Base-by-base conservation (phyloP, 129 eudicot genomes). In the Helichrysum umbraculigerum region DNA sequence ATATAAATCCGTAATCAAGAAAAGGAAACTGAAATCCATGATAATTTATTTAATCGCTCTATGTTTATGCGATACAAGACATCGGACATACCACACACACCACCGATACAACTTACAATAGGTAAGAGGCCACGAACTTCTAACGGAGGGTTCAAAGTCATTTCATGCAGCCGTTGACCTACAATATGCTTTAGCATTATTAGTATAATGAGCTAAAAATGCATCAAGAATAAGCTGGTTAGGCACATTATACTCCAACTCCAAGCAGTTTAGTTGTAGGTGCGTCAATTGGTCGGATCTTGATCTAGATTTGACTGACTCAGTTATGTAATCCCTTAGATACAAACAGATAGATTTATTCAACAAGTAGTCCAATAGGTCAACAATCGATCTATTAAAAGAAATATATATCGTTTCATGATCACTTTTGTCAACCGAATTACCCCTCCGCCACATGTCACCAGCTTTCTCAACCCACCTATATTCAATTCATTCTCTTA, bases 81-180 rank as follows among this genome's bases (percentile, higher is more conserved):
- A 60, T 39, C 19, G 20, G 50, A 68, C 66, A 44, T 37, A 34
- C 35, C 41, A 78, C 62, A 50, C 63, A 74, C n/a, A 29, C 50
- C 50, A 75, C n/a, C 5, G 12, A 35, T 67, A 58, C 58, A 56
- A 87, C 99, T 89, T 78, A 94, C 99, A 58, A 82, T 68, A 61
- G 91, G 96, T 74, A 83, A 72, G 72, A 91, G 87, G 56, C 81
- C 81, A 70, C 69, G 68, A 71, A 91, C 80, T 75, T 81, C 72
- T 22, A 84, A 29, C 61, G 97, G 97, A 81, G 92, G 92, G 74
- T 89, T 84, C 81, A 94, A 79, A 22, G 85, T 82, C 97, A 94
- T 91, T 78, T 91, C 92, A 84, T 91, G 99, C 76, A 94, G 84
- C 62, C 96, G 85, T 74, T 94, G 99, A 81, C 97, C 99, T 94